Evolutionary conservation across 2,329 filamentous ascomycete genomes (phyloP).

Genomic region (Cladosporium sp.): DNA sequence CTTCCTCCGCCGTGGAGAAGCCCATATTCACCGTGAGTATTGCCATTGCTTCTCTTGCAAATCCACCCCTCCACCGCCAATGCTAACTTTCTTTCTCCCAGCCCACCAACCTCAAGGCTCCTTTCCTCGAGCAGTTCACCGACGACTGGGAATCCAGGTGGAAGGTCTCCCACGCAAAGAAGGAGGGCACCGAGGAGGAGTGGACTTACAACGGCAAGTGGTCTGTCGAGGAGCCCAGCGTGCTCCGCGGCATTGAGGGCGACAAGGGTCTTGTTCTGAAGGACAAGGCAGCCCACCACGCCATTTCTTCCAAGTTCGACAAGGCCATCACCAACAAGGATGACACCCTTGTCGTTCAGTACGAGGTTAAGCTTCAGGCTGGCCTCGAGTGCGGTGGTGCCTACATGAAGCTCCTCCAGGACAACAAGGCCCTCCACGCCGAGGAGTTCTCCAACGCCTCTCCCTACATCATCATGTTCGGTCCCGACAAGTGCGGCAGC

Average conservation of each 20-base stretch:
- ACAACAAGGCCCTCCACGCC: constrained; percentile 93
- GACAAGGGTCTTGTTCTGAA: constrained; percentile 98
- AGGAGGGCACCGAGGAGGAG: constrained; percentile 80
- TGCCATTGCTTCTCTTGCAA: constrained; percentile 5
- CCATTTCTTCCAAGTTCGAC: constrained; percentile 97
- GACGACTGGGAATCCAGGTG: constrained; percentile 91
- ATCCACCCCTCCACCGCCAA: not conserved
- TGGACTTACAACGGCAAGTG: constrained; percentile 98
- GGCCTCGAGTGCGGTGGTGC: constrained; percentile 96
- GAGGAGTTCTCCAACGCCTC: constrained; percentile 98
- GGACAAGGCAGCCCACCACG: constrained; percentile 96
- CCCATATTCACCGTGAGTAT: constrained; percentile 81
- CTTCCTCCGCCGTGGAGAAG: constrained; percentile 58
- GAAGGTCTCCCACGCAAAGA: constrained; percentile 95
- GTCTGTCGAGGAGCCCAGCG: constrained; percentile 87
- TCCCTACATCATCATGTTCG: constrained; percentile 99
- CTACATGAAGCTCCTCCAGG: constrained; percentile 97
- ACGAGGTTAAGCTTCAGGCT: constrained; percentile 98
- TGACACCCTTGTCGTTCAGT: constrained; percentile 95
- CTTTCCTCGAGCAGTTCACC: constrained; percentile 98
- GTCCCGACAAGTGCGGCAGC: constrained; percentile 96
- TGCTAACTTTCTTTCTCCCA: constrained; percentile 37
- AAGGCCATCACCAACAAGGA: constrained; percentile 96
- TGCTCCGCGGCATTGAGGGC: constrained; percentile 87
- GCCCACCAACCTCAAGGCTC: constrained; percentile 83